Base-by-base conservation (phyloP, 163 green algal genomes). In the Chlorella variabilis region DNA sequence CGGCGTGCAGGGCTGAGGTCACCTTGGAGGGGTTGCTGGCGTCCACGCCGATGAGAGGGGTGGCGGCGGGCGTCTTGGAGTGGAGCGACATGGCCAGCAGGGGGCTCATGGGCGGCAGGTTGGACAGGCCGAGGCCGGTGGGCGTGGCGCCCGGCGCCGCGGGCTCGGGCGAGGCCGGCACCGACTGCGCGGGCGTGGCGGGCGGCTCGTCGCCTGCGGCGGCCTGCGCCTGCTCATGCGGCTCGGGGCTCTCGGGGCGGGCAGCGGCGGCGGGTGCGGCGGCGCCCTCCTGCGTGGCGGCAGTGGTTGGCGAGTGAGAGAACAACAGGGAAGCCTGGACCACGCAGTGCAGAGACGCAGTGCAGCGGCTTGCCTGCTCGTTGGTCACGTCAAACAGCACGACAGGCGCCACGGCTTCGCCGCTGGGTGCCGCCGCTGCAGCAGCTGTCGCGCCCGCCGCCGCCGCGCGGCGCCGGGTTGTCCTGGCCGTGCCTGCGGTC, bases 121-220 rank as follows among this genome's bases (percentile, higher is more conserved):
- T 71, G 58, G 75, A 81, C 7, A 81, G 75, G 41, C 75, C 75
- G 17, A 81, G 59, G 58, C 75, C 75, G 39, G 75, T 81, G 58
- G 75, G 75, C 29, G 75, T 81, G 59, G 75, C 75, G 31, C 39
- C 29, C 0, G 59, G 75, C 8, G 9, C 38, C 39, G 15, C 20
- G 3, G 39, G 39, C 1, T 39, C 59, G 2, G 75, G 75, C 6
- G 75, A 81, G n/a, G 75, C 21, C 27, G 56, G n/a, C 17, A 39
- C 41, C 2, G 62, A 36, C 13, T 51, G 56, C 0, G 59, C 39
- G 3, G 75, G 75, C 4, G 75, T 81, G 59, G 75, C 75, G 1
- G 75, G 75, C 21, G 75, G 75, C 75, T 71, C 75, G 11, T 78
- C 71, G 9, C 51, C 48, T 6, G 39, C 70, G 1, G 33, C 17